Conservation (phyloP, 2,329 filamentous ascomycete species). For the Fusarium proliferatum region DNA sequence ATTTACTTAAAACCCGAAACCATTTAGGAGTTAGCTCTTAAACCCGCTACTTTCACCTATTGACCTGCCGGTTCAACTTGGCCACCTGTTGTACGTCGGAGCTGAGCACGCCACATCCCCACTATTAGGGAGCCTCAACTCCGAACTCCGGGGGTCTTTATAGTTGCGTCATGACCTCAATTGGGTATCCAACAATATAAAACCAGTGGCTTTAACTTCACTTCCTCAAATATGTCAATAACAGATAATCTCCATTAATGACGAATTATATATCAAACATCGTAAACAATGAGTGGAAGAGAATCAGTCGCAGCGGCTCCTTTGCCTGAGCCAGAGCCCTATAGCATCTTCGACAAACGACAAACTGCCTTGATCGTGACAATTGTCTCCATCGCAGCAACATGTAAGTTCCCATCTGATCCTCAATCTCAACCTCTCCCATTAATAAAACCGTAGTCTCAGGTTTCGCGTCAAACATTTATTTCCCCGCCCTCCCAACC, state of each 20-base stretch:
- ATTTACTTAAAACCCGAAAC: accelerated
- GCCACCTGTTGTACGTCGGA: not conserved
- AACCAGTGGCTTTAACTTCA: accelerated
- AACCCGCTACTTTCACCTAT: too few species aligned
- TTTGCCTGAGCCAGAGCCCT: conserved; percentile 44
- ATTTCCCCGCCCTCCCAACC: conserved; percentile 60
- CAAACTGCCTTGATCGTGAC: conserved; percentile 61
- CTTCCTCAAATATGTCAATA: accelerated
- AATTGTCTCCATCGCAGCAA: conserved; percentile 61
- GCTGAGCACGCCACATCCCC: not conserved
- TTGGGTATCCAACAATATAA: not conserved
- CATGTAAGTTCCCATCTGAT: conserved; percentile 51
- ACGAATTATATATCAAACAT: not conserved
- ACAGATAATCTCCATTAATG: accelerated
- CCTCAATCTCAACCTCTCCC: not conserved
- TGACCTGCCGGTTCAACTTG: too few species aligned
- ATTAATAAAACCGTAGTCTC: conserved; percentile 44
- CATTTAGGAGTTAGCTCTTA: accelerated
- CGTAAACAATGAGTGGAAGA: not conserved
- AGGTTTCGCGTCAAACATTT: conserved; percentile 58
- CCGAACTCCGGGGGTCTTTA: not conserved
- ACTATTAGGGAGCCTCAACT: accelerated
- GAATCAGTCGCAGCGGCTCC: not conserved
- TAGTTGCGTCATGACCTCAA: too few species aligned
- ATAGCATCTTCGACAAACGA: conserved; percentile 61